These are phyloP conservation scores for Macrophomina pseudophaseolina DNA, from an alignment of 2,329 filamentous ascomycete genomes.

Conservation along the genomic window DNA sequence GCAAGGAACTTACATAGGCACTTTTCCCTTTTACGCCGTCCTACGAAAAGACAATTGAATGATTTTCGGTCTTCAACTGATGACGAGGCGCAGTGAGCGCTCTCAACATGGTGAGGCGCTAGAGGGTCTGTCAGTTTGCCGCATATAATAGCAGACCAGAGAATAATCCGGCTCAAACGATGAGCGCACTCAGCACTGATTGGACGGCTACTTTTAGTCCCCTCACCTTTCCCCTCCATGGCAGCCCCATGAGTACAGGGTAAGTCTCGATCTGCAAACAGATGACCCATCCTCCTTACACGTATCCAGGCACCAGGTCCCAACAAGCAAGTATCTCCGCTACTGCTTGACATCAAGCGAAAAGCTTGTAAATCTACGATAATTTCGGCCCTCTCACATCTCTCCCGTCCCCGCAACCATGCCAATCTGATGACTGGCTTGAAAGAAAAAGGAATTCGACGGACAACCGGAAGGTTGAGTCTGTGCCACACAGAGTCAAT, in stretches of 20 bases:
- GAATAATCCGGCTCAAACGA: conserved; percentile 1
- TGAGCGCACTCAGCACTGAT: background rate
- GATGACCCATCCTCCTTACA: conserved; percentile 6
- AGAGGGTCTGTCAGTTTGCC: background rate
- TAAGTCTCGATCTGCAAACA: conserved; percentile 6
- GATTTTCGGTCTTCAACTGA: background rate
- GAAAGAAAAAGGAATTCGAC: background rate
- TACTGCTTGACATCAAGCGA: conserved; percentile 5
- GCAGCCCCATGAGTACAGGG: background rate
- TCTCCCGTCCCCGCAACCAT: background rate
- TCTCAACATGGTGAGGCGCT: background rate
- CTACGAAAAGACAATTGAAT: background rate
- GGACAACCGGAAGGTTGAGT: conserved; percentile 2
- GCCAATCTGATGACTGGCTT: background rate
- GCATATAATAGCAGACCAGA: background rate
- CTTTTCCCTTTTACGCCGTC: background rate
- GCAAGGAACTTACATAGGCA: background rate
- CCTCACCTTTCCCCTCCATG: background rate
- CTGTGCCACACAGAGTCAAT: background rate
- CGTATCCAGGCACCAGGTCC: conserved; percentile 8
- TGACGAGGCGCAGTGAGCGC: background rate
- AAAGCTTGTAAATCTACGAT: background rate
- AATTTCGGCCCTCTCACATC: background rate
- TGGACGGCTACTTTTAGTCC: background rate
- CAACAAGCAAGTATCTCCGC: conserved; percentile 2